These are phyloP conservation scores for Byssoonygena ceratinophila DNA, from an alignment of 2,329 filamentous ascomycete species.

Conservation along the genomic window DNA sequence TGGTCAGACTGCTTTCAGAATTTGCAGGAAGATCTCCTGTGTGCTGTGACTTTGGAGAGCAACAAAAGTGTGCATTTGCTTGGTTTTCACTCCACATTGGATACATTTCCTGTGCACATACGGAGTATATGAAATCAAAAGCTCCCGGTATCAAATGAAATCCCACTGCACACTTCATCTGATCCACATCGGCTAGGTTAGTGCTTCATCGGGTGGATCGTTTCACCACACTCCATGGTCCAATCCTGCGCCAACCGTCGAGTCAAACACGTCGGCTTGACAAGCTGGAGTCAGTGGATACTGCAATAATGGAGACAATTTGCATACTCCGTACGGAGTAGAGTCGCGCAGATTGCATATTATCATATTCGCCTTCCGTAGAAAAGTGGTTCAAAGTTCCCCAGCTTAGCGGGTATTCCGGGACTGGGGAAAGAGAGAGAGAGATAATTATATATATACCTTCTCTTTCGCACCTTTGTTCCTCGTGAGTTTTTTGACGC, in stretches of 20 bases:
- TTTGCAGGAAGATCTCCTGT: too few species aligned
- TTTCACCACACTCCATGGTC: conserved; percentile 8
- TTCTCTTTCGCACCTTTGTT: background rate
- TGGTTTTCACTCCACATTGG: too few species aligned
- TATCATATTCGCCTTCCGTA: conserved; percentile 4
- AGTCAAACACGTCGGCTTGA: background rate
- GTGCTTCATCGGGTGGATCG: conserved; percentile 10
- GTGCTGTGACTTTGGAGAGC: too few species aligned
- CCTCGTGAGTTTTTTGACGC: too few species aligned
- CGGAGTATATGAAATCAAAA: background rate
- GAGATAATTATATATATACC: conserved; percentile 4
- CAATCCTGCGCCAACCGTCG: background rate
- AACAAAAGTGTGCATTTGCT: too few species aligned
- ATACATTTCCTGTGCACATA: background rate
- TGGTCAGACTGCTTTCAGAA: too few species aligned
- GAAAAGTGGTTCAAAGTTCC: background rate
- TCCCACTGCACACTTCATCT: background rate
- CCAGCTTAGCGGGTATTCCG: background rate
- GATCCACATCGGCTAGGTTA: background rate
- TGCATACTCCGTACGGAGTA: too few species aligned
- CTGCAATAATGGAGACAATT: conserved; percentile 3
- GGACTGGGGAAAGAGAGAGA: background rate
- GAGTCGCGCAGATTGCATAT: background rate
- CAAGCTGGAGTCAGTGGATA: conserved; percentile 8
- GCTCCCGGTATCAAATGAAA: conserved; percentile 4